phyloP scores from a whole-genome alignment of 163 green algal genomes.

The Scenedesmus sp. region DNA sequence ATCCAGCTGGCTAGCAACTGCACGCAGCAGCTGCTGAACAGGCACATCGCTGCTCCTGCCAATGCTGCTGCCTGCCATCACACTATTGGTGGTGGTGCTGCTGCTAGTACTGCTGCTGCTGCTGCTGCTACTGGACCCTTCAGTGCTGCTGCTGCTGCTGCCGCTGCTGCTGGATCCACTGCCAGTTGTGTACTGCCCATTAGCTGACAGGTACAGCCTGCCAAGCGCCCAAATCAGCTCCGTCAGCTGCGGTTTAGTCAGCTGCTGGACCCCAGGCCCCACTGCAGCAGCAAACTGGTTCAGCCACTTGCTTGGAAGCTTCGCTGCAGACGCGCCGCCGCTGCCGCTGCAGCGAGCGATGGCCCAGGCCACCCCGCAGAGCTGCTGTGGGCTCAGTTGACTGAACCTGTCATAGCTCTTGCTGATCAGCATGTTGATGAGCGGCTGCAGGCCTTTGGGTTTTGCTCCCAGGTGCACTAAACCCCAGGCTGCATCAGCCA shows the following conservation, averaged over 20 bases:
- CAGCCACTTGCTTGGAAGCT: slow-evolving; percentile 48
- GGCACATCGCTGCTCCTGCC: slow-evolving; percentile 26
- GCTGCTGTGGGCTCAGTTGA: slow-evolving; percentile 31
- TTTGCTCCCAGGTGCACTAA: slow-evolving; percentile 37
- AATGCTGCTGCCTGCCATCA: background rate
- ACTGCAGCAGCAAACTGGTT: slow-evolving; percentile 46
- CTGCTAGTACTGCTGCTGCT: background rate
- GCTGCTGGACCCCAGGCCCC: background rate
- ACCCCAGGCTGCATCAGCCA: slow-evolving; percentile 35
- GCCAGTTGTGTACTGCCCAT: background rate
- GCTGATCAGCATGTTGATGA: slow-evolving; percentile 45
- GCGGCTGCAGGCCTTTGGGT: background rate
- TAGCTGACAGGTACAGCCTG: slow-evolving; percentile 30
- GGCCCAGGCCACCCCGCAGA: slow-evolving; percentile 17
- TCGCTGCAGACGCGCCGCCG: slow-evolving; percentile 20
- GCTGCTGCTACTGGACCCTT: background rate
- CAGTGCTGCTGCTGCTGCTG: slow-evolving; percentile 26
- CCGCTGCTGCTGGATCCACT: background rate
- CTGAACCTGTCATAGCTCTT: slow-evolving; percentile 55
- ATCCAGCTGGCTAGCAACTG: slow-evolving; percentile 24
- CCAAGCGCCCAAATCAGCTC: slow-evolving; percentile 45
- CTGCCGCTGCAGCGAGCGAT: slow-evolving; percentile 30
- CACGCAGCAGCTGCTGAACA: slow-evolving; percentile 49
- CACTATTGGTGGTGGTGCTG: background rate
- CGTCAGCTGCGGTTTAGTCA: slow-evolving; percentile 7